Evolutionary conservation across 2,329 filamentous ascomycete genomes (phyloP).

Genomic region (Aspergillus luchuensis): DNA sequence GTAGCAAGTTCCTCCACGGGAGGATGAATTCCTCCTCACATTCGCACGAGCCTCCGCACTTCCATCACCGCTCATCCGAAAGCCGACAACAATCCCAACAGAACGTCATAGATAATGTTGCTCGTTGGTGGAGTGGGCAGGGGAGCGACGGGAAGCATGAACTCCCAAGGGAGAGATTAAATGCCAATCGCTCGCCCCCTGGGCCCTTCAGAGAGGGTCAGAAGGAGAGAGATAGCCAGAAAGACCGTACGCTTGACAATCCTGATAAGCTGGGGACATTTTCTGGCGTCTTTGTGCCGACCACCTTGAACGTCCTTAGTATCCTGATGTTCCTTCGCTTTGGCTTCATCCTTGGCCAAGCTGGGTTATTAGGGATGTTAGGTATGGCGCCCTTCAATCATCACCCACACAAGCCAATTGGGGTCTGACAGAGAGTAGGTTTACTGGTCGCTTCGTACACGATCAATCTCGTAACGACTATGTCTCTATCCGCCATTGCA

Average conservation of each 20-base stretch:
- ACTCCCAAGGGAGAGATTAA: slow-evolving; percentile 9
- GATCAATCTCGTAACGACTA: slow-evolving; percentile 79
- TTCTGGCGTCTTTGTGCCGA: slow-evolving; percentile 81
- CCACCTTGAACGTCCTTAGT: slow-evolving; percentile 84
- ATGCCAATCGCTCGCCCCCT: slow-evolving; percentile 19
- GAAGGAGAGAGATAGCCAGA: slow-evolving; percentile 34
- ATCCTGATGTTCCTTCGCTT: slow-evolving; percentile 93
- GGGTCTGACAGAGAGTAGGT: slow-evolving; percentile 46
- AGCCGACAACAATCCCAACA: slow-evolving; percentile 23
- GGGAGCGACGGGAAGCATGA: slow-evolving; percentile 16
- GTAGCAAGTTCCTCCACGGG: slow-evolving; percentile 27
- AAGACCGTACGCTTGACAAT: slow-evolving; percentile 28
- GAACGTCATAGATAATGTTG: slow-evolving; percentile 29
- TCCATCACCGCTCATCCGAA: slow-evolving; percentile 20
- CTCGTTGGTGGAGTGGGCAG: slow-evolving; percentile 28
- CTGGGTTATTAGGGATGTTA: slow-evolving; percentile 77
- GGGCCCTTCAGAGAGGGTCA: slow-evolving; percentile 33
- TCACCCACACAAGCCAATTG: neutral
- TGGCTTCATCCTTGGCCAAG: slow-evolving; percentile 78
- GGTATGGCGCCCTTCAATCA: slow-evolving; percentile 52
- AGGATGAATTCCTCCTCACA: slow-evolving; percentile 23
- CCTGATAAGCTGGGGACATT: slow-evolving; percentile 71
- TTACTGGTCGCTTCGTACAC: slow-evolving; percentile 75
- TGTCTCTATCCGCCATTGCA: slow-evolving; percentile 85
- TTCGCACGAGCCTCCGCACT: slow-evolving; percentile 28